A percentile compares a stretch with the other conserved stretches of the same genome.
Evolutionary conservation across 768 basidiomycete genomes (phyloP).

Genomic region (Sistotremastrum suecicum): DNA sequence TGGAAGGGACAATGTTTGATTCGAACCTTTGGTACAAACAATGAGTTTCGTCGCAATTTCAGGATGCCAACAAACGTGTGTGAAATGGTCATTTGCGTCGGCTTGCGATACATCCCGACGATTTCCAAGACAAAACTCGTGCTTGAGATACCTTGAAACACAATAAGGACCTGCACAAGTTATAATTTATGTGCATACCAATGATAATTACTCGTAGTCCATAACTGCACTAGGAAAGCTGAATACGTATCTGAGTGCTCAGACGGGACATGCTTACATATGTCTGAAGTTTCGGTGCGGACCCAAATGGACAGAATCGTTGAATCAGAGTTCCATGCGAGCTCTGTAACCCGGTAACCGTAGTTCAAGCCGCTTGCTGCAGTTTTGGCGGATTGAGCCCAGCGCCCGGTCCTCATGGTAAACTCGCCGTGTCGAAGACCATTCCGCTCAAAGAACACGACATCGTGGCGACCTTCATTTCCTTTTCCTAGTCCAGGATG

Average conservation of each 20-base stretch:
- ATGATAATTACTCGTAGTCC: slow-evolving; percentile 90
- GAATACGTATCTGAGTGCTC: no score
- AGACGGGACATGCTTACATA: slow-evolving; percentile 35
- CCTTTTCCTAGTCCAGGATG: slow-evolving; percentile 50
- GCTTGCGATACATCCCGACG: slow-evolving; percentile 21
- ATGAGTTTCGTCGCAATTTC: slow-evolving; percentile 56
- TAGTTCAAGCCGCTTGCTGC: slow-evolving; percentile 26
- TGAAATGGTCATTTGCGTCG: slow-evolving; percentile 39
- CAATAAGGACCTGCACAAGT: background rate
- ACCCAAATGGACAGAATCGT: slow-evolving; percentile 78
- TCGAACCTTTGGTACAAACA: slow-evolving; percentile 47
- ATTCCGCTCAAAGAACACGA: slow-evolving; percentile 93
- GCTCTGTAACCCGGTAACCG: slow-evolving; percentile 60
- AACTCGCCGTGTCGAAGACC: slow-evolving; percentile 90
- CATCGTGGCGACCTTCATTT: slow-evolving; percentile 58
- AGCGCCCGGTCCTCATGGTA: slow-evolving; percentile 29
- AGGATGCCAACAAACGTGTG: slow-evolving; percentile 75
- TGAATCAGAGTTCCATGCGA: slow-evolving; percentile 84
- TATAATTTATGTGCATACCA: slow-evolving; percentile 35
- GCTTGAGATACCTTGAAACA: slow-evolving; percentile 72
- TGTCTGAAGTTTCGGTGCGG: slow-evolving; percentile 49
- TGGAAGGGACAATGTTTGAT: slow-evolving; percentile 11
- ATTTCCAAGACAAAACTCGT: slow-evolving; percentile 39
- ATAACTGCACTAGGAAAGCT: slow-evolving; percentile 60
- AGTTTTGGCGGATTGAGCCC: slow-evolving; percentile 9